Evolutionary conservation across 78 protist genomes (phyloP), one percentile per base, ranked within the genome.

Genomic region (Polysphondylium violaceum): DNA sequence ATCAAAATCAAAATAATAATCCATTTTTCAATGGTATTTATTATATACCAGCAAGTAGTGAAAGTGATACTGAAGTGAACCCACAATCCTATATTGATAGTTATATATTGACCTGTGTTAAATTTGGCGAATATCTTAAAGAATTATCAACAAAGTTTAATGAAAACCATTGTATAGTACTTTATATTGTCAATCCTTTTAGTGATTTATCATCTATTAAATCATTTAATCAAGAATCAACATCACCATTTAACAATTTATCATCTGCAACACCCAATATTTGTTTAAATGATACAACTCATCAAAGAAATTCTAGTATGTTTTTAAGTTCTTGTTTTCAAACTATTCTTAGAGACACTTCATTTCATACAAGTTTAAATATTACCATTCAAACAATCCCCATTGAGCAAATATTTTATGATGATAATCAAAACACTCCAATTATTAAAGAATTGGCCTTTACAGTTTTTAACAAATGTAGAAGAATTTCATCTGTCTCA

Each of bases 161-260:
- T 29, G 91, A 83, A 59, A 67, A 83, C 31, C 67, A 83, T 44
- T 59, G 79, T 69, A 63, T 83, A 21, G 79, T 83, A 5, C 19
- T 83, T 9, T 83, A 83, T 59, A 83, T 83, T 69, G 73, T 83
- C 8, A 69, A 83, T 58, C 91, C 91, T 58, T 83, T 83, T 23
- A 68, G 58, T 19, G 91, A 83, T n/a, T 36, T 61, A 33, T 67
- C 77, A 12, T 69, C 47, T 27, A 31, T 53, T 41, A 71, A 36
- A 21, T 29, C 31, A 23, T 25, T 33, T 16, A 51, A 2, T 67
- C 75, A 41, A 33, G 25, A 12, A 3, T 44, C 61, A 55, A 55
- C 61, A 55, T 7, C 61, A 55, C 19, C 67, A 59, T 3, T 16
- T 8, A 64, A 64, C 5, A 35, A 16, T 1, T 17, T 8, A 64